Evolutionary conservation across 2,329 filamentous ascomycete genomes (phyloP), one percentile per base, ranked within the genome.

Genomic region (Fusarium guadeloupense): DNA sequence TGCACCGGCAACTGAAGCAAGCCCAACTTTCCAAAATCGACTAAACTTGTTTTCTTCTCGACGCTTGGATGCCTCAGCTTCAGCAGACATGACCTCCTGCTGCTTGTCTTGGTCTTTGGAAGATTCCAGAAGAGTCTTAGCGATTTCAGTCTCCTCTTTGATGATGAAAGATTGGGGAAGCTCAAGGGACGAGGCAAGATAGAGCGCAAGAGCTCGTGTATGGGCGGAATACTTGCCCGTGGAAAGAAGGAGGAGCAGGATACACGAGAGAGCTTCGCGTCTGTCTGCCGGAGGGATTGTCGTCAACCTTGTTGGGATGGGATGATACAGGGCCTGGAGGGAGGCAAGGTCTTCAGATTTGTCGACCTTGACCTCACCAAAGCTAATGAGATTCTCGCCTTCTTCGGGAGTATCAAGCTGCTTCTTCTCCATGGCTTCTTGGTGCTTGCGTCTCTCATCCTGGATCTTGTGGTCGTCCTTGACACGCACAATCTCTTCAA

Each of bases 1-100:
- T 2, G 94, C 94, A 10, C 94, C 94, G 1, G 92, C 93, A 0
- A 96, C 92, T 9, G 90, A 91, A 0, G 93, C 94, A 21, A 97
- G 81, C 0, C 93, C 92, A 17, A 97, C 92, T 73, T 97, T 97
- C 91, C 92, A 96, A 73, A 90, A 90, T 9, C 93, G 82, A 17
- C 85, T 82, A 9, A 83, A 77, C 65, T 90, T 86, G 49, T 89
- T 90, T 55, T 91, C 84, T 61, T 93, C 87, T 13, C 84, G 84
- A 48, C 89, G 86, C 72, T 90, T 90, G 70, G 89, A 85, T 0
- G 87, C 88, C 72, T 95, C 92, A 2, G 88, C 85, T 58, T 93
- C 90, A 1, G 90, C 91, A 1, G 88, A 89, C 80, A 96, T 89
- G 38, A 69, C 64, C 19, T 83, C 59, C 60, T 73, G 71, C 59